phyloP scores from a whole-genome alignment of 1,139 yeast species.

The Saccharomycopsis crataegensis region DNA sequence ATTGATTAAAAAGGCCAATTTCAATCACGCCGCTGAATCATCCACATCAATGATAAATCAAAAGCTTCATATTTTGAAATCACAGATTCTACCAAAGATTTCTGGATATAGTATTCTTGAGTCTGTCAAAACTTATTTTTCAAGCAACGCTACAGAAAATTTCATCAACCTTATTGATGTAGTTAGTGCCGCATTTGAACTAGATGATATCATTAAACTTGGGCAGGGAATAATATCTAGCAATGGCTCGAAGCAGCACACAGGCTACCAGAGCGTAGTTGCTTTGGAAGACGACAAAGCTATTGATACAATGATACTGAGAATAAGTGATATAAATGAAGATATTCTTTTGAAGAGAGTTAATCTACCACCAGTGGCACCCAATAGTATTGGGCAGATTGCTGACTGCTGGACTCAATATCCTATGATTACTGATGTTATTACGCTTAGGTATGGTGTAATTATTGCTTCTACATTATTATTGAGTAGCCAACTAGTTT shows the following conservation, averaged over 20 bases:
- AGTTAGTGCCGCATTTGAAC: background rate
- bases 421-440: conserved; percentile 6
- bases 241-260: background rate
- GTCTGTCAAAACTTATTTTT: background rate
- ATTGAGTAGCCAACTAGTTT: background rate
- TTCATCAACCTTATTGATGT: background rate
- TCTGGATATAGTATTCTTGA: background rate
- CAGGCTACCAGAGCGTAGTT: background rate
- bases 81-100: background rate
- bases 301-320: background rate
- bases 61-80: background rate
- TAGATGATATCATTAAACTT: background rate
- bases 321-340: background rate
- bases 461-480: conserved; percentile 4
- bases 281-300: background rate
- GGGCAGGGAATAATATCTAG: conserved; percentile 1
- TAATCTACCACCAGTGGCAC: no score
- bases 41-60: background rate
- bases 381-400: background rate
- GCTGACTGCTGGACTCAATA: conserved; percentile 14
- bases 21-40: background rate
- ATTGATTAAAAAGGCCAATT: background rate
- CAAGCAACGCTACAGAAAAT: background rate
- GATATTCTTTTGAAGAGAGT: background rate
- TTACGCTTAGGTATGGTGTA: conserved; percentile 8